Evolutionary conservation across 2,329 filamentous ascomycete species (phyloP).

Genomic region (Aureobasidium pullulans): DNA sequence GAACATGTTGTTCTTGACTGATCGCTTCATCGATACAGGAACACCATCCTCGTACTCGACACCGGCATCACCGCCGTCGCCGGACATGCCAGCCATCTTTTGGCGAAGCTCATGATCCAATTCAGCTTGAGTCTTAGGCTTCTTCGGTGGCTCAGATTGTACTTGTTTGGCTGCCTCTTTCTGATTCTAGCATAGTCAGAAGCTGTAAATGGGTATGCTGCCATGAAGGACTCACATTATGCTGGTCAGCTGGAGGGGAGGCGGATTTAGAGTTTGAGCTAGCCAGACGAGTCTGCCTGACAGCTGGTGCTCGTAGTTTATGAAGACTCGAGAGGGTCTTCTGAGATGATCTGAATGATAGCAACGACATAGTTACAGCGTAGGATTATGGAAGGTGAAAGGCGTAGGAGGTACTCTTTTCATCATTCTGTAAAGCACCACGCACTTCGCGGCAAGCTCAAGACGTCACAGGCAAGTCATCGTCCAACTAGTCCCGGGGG

Average conservation of each 20-base stretch:
- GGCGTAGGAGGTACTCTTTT: neutral
- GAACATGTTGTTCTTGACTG: constrained; percentile 73
- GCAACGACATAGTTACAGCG: neutral
- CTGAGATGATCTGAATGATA: neutral
- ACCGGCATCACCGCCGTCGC: constrained; percentile 58
- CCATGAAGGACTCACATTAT: neutral
- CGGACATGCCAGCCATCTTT: constrained; percentile 59
- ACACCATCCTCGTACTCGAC: constrained; percentile 70
- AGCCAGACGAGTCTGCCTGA: neutral
- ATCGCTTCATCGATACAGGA: constrained; percentile 63
- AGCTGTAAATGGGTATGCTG: neutral
- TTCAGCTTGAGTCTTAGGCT: constrained; percentile 52
- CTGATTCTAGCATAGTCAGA: neutral
- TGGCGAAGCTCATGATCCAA: constrained; percentile 58
- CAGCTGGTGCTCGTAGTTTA: neutral
- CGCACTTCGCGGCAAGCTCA: neutral
- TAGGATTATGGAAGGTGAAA: neutral
- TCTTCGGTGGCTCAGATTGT: constrained; percentile 1
- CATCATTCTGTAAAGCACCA: neutral
- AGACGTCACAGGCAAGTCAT: constrained; percentile 2
- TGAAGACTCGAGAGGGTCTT: neutral
- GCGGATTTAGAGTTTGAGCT: constrained; percentile 12
- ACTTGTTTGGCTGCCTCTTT: neutral
- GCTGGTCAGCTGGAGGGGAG: neutral
- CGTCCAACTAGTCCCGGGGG: neutral